Percentiles rank a stretch among this genome's conserved stretches.
phyloP scores from a whole-genome alignment of 73 alveolate genomes.

The Paramecium sonneborni region DNA sequence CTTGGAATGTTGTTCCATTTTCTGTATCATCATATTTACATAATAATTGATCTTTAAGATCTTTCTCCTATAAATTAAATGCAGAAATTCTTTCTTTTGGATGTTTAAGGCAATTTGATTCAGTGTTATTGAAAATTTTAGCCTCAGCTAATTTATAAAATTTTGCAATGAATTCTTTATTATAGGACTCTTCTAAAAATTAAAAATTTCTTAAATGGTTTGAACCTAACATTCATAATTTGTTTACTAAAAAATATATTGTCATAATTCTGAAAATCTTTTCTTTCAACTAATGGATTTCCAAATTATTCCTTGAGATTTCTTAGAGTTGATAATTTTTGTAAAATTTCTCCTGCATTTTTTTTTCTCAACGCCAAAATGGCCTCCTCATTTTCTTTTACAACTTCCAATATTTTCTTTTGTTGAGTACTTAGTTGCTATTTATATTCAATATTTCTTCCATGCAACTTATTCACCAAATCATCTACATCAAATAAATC shows the following conservation, averaged over 20 bases:
- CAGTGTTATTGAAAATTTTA: neutral
- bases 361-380: neutral
- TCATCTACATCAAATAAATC: neutral
- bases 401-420: neutral
- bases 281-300: neutral
- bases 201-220: neutral
- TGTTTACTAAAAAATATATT: neutral
- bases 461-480: neutral
- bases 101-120: neutral
- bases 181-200: neutral
- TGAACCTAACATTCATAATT: neutral
- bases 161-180: neutral
- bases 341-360: neutral
- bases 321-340: neutral
- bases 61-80: neutral
- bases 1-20: neutral
- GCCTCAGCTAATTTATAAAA: neutral
- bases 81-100: neutral
- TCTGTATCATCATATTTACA: neutral
- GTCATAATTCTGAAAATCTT: neutral
- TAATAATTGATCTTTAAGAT: neutral
- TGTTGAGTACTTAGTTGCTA: neutral
- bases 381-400: neutral
- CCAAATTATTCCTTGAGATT: neutral
- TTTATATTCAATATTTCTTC: neutral